Conservation (phyloP, 2,329 filamentous ascomycete genomes). For the Ascochyta pisi region DNA sequence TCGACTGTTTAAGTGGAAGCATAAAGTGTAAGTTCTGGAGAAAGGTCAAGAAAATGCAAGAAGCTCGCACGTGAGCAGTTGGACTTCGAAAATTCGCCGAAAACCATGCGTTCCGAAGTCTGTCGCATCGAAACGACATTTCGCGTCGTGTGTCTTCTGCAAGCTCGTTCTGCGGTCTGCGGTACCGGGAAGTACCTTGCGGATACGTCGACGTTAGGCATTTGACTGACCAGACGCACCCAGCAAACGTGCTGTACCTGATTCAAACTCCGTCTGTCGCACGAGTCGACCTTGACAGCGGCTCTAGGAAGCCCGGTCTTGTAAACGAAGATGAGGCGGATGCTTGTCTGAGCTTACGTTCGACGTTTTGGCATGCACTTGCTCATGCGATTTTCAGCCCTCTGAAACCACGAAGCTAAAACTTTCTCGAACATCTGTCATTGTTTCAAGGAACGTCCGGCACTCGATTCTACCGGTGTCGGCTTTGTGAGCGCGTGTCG, state of each 20-base stretch:
- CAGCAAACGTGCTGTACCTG: conserved; percentile 2
- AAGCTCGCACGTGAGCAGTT: neutral
- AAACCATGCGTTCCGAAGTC: neutral
- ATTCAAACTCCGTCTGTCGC: conserved; percentile 13
- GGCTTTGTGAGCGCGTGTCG: conserved; percentile 15
- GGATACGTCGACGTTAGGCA: conserved; percentile 7
- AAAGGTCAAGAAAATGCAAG: neutral
- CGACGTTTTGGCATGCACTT: conserved; percentile 9
- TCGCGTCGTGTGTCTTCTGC: conserved; percentile 1
- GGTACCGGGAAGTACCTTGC: conserved; percentile 17
- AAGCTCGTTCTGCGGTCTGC: neutral
- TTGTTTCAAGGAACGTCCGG: conserved; percentile 33
- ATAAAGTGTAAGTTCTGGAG: neutral
- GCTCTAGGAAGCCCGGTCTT: conserved; percentile 9
- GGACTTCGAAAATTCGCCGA: conserved; percentile 1
- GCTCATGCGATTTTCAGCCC: conserved; percentile 1
- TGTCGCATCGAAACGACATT: neutral
- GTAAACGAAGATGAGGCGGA: conserved; percentile 11
- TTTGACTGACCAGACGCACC: conserved; percentile 23
- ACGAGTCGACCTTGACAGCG: conserved; percentile 15
- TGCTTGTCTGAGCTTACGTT: conserved; percentile 16
- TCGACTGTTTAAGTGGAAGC: neutral
- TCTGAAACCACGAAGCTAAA: conserved; percentile 17
- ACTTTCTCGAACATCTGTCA: conserved; percentile 29
- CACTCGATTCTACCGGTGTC: conserved; percentile 18